These are phyloP conservation scores for Xylariaceae sp. DNA, from an alignment of 2,329 filamentous ascomycete genomes.

Conservation along the genomic window DNA sequence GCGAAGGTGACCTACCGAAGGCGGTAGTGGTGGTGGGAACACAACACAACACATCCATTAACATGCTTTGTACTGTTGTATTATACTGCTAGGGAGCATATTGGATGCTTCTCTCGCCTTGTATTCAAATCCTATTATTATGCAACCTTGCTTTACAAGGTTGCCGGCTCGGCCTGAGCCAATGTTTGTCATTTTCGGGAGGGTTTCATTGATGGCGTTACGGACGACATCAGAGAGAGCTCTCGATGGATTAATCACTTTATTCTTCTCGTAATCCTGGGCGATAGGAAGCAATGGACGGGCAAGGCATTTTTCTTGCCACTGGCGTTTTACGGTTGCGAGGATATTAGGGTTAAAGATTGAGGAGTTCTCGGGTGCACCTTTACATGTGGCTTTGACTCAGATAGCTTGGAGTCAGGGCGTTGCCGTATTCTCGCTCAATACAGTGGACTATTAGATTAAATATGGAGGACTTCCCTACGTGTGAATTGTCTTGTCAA, in stretches of 20 bases:
- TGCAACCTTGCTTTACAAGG: constrained; percentile 11
- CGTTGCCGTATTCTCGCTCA: no score
- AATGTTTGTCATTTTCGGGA: constrained; percentile 4
- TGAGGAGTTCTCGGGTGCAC: constrained; percentile 7
- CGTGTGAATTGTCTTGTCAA: no score
- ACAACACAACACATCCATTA: not conserved
- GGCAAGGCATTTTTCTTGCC: no score
- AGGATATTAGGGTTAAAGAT: constrained; percentile 4
- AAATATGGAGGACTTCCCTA: no score
- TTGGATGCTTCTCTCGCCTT: constrained; percentile 12
- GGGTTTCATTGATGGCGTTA: constrained; percentile 8
- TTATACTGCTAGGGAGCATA: constrained; percentile 16
- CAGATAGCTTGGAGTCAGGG: no score
- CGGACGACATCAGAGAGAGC: constrained; percentile 9
- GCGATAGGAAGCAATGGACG: constrained; percentile 6
- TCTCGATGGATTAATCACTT: constrained; percentile 7
- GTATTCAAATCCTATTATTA: constrained; percentile 25
- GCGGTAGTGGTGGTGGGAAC: constrained; percentile 16
- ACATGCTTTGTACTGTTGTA: constrained; percentile 12
- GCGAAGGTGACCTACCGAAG: constrained; percentile 26
- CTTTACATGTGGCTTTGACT: constrained; percentile 5
- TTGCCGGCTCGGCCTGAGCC: no score
- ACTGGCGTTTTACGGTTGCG: constrained; percentile 8
- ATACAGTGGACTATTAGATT: no score
- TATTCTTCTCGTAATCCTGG: constrained; percentile 14